Evolutionary conservation across 1,284 basidiomycete species (phyloP), one percentile per base, ranked within the genome.

Genomic region (Marasmius fiardii): DNA sequence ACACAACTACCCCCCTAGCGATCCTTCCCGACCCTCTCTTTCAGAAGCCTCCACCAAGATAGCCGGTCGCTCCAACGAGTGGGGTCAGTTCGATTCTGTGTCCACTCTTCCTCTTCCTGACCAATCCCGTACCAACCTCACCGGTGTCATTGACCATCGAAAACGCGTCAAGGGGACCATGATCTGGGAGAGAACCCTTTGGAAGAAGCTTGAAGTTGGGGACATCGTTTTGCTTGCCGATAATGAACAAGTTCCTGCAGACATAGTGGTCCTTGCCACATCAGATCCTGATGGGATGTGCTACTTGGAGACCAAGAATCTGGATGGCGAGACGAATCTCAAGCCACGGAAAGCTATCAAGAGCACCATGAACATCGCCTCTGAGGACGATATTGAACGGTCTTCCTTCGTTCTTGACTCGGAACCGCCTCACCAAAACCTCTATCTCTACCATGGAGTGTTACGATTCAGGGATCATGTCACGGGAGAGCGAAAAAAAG

Each of bases 161-260:
- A 82, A 83, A 52, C 82, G 82, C 31, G 76, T 81, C 1, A 74
- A 79, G 0, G 94, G 93, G 0, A 83, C 86, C 0, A 88, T 92
- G 0, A 79, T 82, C 26, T 98, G 95, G 95, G 95, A 98, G 68
- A 79, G 95, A 56, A 98, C 96, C 2, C 75, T 98, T 1, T 99
- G 96, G 96, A 98, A 98, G 78, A 98, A 98, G 76, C 79, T 99
- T 49, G 94, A 97, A 70, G 95, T 98, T 4, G 96, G 96, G n/a
- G 96, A 98, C 68, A 74, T 98, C 23, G 92, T 99, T 23, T 74
- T 98, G 1, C 76, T 98, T 24, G 79, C 89, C 54, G 93, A 98
- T 66, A 92, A 98, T 69, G 96, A 98, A 58, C 94, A 97, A 71
- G 88, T 98, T 6, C 95, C 96, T 0, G 96, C 96, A 6, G 95